phyloP scores from a whole-genome alignment of 345 rosid species.

The Syzygium aromaticum region DNA sequence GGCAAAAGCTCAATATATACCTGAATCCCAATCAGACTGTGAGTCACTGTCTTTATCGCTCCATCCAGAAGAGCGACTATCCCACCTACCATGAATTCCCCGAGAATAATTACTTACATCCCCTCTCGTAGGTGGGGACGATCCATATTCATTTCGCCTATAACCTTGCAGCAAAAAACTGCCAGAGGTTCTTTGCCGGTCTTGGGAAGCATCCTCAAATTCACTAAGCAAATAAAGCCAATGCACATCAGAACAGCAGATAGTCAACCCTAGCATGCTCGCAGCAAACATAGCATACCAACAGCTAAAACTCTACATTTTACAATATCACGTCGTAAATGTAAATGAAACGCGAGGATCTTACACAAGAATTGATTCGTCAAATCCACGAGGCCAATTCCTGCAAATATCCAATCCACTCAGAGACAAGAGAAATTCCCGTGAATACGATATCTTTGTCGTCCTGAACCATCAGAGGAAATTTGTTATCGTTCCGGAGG shows the following conservation, averaged over 20 bases:
- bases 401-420: slow-evolving; percentile 69
- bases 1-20: slow-evolving; percentile 17
- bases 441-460: slow-evolving; percentile 44
- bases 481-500: not conserved
- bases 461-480: slow-evolving; percentile 40
- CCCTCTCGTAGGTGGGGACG: slow-evolving; percentile 85
- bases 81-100: slow-evolving; percentile 77
- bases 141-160: slow-evolving; percentile 71
- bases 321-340: not conserved
- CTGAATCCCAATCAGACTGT: slow-evolving; percentile 72
- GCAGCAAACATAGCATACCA: not conserved
- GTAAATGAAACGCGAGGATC: not conserved
- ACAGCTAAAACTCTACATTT: not conserved
- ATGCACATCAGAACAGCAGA: slow-evolving; percentile 5
- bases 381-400: slow-evolving; percentile 54
- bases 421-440: slow-evolving; percentile 61
- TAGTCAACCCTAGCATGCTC: not conserved
- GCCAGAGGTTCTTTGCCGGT: slow-evolving; percentile 46
- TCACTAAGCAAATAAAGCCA: slow-evolving; percentile 27
- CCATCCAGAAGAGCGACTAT: slow-evolving; percentile 69
- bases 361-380: slow-evolving; percentile 54
- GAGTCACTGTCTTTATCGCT: slow-evolving; percentile 70
- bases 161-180: slow-evolving; percentile 44
- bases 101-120: slow-evolving; percentile 46
- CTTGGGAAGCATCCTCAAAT: slow-evolving; percentile 53